Evolutionary conservation across 1,284 basidiomycete genomes (phyloP).

Genomic region (Bjerkandera adusta): DNA sequence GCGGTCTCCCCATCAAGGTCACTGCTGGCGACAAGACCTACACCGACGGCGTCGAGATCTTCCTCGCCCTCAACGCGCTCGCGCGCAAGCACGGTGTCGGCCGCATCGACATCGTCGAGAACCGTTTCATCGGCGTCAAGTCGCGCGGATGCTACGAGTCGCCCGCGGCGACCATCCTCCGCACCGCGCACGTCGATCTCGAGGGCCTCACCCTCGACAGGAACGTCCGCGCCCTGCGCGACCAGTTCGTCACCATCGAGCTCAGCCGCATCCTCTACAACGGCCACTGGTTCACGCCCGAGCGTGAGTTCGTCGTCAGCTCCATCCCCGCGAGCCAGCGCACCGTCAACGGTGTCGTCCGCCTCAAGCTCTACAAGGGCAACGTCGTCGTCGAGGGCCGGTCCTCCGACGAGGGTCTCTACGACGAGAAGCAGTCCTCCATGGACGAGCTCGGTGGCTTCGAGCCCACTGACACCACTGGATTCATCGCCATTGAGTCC

Average conservation of each 20-base stretch:
- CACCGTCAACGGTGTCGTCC: slow-evolving; percentile 93
- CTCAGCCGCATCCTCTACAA: slow-evolving; percentile 95
- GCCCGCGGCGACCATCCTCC: slow-evolving; percentile 94
- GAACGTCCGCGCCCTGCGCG: slow-evolving; percentile 92
- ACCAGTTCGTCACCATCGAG: slow-evolving; percentile 93
- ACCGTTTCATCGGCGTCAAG: slow-evolving; percentile 99
- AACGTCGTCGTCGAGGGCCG: slow-evolving; percentile 95
- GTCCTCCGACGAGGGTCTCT: slow-evolving; percentile 89
- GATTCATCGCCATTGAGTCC: slow-evolving; percentile 94
- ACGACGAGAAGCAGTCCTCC: slow-evolving; percentile 96
- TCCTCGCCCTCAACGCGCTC: slow-evolving; percentile 89
- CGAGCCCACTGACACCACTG: slow-evolving; percentile 88
- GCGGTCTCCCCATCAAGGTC: slow-evolving; percentile 86
- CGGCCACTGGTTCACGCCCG: slow-evolving; percentile 96
- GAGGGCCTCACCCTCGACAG: slow-evolving; percentile 97
- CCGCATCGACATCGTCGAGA: slow-evolving; percentile 98
- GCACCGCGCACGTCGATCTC: slow-evolving; percentile 93
- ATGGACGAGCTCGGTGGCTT: slow-evolving; percentile 99
- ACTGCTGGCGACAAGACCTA: slow-evolving; percentile 57
- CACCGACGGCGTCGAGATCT: slow-evolving; percentile 95
- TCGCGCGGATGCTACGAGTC: slow-evolving; percentile 99
- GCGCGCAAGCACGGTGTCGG: slow-evolving; percentile 96
- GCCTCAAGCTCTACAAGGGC: slow-evolving; percentile 93
- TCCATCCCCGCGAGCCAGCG: slow-evolving; percentile 91
- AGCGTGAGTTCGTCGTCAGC: slow-evolving; percentile 92